These are phyloP conservation scores for Bacterosira constricta DNA, from an alignment of 108 stramenopile genomes.

Conservation along the genomic window DNA sequence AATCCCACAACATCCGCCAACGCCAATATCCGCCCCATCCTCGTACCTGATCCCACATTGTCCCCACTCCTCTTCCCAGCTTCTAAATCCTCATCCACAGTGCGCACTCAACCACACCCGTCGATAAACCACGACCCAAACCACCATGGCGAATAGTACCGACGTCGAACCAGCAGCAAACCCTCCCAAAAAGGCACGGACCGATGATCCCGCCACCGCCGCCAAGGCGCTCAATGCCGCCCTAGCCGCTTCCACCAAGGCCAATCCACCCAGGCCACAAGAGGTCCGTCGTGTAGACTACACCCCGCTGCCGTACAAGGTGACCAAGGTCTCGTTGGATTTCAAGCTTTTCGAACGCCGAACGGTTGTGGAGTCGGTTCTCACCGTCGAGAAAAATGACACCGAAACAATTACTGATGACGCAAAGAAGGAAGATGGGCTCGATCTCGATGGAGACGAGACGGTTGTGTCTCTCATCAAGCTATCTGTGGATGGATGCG, in stretches of 20 bases:
- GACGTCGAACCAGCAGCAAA: background rate
- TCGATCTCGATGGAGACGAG: conserved; percentile 51
- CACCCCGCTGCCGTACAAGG: conserved; percentile 33
- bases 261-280: conserved; percentile 28
- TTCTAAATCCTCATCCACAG: too few species aligned
- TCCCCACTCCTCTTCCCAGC: too few species aligned
- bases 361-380: conserved; percentile 37
- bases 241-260: conserved; percentile 28
- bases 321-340: conserved; percentile 43
- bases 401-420: background rate
- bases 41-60: too few species aligned
- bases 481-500: conserved; percentile 41
- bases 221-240: conserved; percentile 25
- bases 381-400: conserved; percentile 15
- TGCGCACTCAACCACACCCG: too few species aligned
- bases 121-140: too few species aligned
- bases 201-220: background rate
- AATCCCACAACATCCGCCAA: too few species aligned
- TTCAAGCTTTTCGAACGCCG: conserved; percentile 43
- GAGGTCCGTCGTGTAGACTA: conserved; percentile 42
- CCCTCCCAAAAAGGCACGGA: conserved; percentile 27
- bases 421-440: conserved; percentile 18
- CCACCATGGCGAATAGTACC: conserved; percentile 35
- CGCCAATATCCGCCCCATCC: too few species aligned
- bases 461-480: conserved; percentile 16